Evolutionary conservation across 768 basidiomycete species (phyloP), one percentile per base, ranked within the genome.

Genomic region (Chalciporus chontae): DNA sequence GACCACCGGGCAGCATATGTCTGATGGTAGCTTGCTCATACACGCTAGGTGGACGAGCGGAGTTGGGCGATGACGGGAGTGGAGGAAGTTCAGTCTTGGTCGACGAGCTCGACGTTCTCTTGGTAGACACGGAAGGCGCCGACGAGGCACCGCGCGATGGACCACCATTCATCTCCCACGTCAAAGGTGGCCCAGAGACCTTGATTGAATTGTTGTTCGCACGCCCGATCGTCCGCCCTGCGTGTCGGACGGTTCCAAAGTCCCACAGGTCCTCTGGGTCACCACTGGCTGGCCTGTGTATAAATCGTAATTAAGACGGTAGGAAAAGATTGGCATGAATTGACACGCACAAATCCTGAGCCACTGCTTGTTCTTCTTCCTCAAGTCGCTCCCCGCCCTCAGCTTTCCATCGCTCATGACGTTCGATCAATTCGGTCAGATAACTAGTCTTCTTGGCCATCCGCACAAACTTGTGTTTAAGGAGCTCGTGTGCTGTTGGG

Each of bases 361-460:
- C 72, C 21, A 71, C 70, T 24, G 81, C 77, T 50, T 79, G 74
- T 50, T 87, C 84, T 47, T 87, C 83, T 53, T 92, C 87, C 43
- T 87, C 84, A 14, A 74, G 70, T 40, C 83, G 76, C 29, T 84
- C 87, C 15, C 92, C 92, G 13, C 90, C 91, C 60, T 96, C 91
- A 1, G 85, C 83, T 68, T 80, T 90, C 94, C 93, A 99, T 52
- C 91, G 78, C 61, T 97, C 93, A 53, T 91, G 87, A 26, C 94
- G 79, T 54, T 98, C 95, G 54, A 98, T 96, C 36, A 99, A 75
- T 66, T 99, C 96, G 0, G 94, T 95, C 53, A 99, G 73, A 63
- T 96, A 98, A 61, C 69, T 90, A 8, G 93, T 86, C 75, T 96
- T 96, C 75, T 92, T 94, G 17, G 95, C 95, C 78, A 89, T 85